Conservation (phyloP, 306 rosid species). For the Cotoneaster glaucophyllus region DNA sequence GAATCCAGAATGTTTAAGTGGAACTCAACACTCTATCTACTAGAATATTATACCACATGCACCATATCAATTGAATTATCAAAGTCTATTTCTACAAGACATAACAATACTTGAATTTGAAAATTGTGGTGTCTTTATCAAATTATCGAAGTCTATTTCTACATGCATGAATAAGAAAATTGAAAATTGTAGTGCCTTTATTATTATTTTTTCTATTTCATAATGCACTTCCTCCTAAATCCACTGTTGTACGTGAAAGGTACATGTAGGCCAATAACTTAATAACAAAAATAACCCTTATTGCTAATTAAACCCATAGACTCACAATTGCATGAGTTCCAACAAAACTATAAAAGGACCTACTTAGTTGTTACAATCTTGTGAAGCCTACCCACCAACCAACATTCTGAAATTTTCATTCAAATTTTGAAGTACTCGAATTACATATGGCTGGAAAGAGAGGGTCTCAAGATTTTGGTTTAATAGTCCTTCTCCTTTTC, state of each 20-base stretch:
- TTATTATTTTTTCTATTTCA: neutral
- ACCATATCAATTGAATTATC: no score
- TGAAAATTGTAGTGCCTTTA: neutral
- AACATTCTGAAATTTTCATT: neutral
- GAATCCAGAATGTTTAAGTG: no score
- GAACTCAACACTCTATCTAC: no score
- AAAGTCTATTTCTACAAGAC: no score
- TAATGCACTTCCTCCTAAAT: neutral
- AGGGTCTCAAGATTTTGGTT: neutral
- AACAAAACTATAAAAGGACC: neutral
- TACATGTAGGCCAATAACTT: neutral
- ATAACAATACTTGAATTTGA: no score
- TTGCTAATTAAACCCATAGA: neutral
- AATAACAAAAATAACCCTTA: neutral
- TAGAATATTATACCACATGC: no score
- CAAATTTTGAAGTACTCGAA: neutral
- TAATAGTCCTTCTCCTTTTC: constrained; percentile 12
- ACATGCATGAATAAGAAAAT: neutral
- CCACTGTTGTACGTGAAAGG: neutral
- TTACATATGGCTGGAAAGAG: constrained; percentile 13
- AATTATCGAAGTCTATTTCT: neutral
- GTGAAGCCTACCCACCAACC: neutral
- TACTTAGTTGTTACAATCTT: neutral
- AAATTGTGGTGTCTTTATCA: neutral
- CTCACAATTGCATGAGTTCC: neutral